These are phyloP conservation scores for Phaeosphaeria sp. DNA, from an alignment of 2,329 filamentous ascomycete genomes.

Conservation along the genomic window DNA sequence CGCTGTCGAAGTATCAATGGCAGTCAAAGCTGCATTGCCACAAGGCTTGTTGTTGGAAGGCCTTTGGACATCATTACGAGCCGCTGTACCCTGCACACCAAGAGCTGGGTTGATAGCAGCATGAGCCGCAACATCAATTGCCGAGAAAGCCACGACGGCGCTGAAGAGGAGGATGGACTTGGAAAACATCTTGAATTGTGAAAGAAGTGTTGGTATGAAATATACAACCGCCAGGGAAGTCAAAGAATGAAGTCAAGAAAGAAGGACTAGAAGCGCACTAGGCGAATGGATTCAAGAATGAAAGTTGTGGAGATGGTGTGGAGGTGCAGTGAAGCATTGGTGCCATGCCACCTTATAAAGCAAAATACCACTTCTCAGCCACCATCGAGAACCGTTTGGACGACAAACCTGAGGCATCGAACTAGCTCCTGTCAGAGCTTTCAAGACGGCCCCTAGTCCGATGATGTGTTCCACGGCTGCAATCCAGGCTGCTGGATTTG, in stretches of 20 bases:
- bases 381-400: not conserved
- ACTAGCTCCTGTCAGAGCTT: slow-evolving; percentile 3
- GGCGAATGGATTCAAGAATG: slow-evolving; percentile 1
- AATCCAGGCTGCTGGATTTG: not conserved
- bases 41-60: slow-evolving; percentile 6
- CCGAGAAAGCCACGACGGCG: slow-evolving; percentile 6
- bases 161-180: slow-evolving; percentile 3
- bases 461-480: not conserved
- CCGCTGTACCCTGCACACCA: slow-evolving; percentile 1
- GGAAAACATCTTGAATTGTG: slow-evolving; percentile 6
- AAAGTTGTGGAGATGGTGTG: slow-evolving; percentile 1
- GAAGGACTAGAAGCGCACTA: not conserved
- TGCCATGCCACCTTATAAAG: not conserved
- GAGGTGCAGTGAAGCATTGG: not conserved
- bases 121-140: slow-evolving; percentile 5
- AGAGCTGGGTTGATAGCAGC: slow-evolving; percentile 9
- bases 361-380: not conserved
- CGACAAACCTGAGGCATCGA: slow-evolving; percentile 2
- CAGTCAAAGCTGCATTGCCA: slow-evolving; percentile 6
- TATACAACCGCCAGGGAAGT: slow-evolving; percentile 7
- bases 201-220: not conserved
- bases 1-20: slow-evolving; percentile 7
- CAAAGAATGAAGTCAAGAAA: slow-evolving; percentile 2
- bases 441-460: not conserved
- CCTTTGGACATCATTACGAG: slow-evolving; percentile 4